phyloP scores from a whole-genome alignment of 2,329 filamentous ascomycete genomes.

The Atkinsonella hypoxylon region DNA sequence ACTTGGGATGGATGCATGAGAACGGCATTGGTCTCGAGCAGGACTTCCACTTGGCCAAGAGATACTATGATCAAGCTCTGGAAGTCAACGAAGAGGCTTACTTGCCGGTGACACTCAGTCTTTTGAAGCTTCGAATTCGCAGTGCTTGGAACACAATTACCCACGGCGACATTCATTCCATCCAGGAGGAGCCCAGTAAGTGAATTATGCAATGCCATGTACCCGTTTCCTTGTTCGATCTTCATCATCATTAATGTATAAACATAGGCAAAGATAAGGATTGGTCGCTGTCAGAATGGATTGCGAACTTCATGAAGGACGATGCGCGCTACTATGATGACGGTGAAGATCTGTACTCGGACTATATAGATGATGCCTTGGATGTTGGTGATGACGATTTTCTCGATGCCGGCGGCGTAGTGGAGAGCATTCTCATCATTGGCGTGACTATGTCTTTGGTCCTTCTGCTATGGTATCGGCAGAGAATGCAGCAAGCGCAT shows the following conservation, averaged over 20 bases:
- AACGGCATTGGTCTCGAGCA: slow-evolving; percentile 87
- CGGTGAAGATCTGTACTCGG: slow-evolving; percentile 33
- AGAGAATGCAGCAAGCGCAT: slow-evolving; percentile 52
- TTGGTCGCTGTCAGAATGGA: slow-evolving; percentile 75
- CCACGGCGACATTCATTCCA: slow-evolving; percentile 81
- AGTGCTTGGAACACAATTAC: slow-evolving; percentile 94
- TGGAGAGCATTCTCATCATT: slow-evolving; percentile 79
- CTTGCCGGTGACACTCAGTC: slow-evolving; percentile 76
- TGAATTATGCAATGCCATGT: slow-evolving; percentile 3
- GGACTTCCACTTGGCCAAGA: slow-evolving; percentile 93
- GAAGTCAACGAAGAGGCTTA: slow-evolving; percentile 91
- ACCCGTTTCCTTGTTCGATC: background rate
- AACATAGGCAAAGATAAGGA: slow-evolving; percentile 52
- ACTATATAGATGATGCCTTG: slow-evolving; percentile 43
- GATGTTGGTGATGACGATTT: slow-evolving; percentile 46
- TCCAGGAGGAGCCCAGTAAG: slow-evolving; percentile 77
- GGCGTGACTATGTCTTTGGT: slow-evolving; percentile 63
- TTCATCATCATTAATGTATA: slow-evolving; percentile 15
- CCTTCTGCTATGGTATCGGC: slow-evolving; percentile 70
- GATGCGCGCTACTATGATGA: slow-evolving; percentile 56
- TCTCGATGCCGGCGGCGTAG: slow-evolving; percentile 60
- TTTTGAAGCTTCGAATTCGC: slow-evolving; percentile 71
- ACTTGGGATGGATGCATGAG: slow-evolving; percentile 98
- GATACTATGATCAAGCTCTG: slow-evolving; percentile 87
- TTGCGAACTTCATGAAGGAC: slow-evolving; percentile 69